Evolutionary conservation across 1,139 yeast species (phyloP), one percentile per base, ranked within the genome.

Genomic region (Kodamaea anthophila): DNA sequence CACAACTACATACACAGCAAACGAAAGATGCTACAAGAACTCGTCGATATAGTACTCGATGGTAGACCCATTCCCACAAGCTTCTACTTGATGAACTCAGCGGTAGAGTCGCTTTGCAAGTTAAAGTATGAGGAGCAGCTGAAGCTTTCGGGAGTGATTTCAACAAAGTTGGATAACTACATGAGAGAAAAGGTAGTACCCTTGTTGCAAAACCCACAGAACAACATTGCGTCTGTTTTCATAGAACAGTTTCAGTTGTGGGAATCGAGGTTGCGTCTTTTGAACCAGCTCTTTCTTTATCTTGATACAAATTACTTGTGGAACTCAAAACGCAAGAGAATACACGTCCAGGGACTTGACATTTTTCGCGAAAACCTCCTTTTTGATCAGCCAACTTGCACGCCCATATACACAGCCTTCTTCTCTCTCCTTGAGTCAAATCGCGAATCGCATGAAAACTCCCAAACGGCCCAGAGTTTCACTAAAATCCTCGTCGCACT

Each of bases 221-320:
- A n/a, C n/a, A n/a, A n/a, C n/a, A n/a, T n/a, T n/a, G 8, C 18
- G 18, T 6, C 18, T 6, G 27, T 31, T 4, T 57, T 45, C 31
- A 32, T 59, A 7, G 29, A 28, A 0, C 31, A 43, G 5, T 57
- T 44, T 29, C 39, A 42, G 5, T 34, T 29, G 4, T 65, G 65
- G 65, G 54, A 47, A 21, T 11, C 31, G 2, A 51, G 48, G 26
- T 39, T 63, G 10, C 33, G 38, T 12, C 28, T 46, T 7, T 40
- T 65, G 20, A 43, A 52, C 26, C 58, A 54, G 32, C 31, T 64
- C 8, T 64, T 62, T 33, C 37, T 60, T 5, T 63, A 58, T 35
- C 42, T 64, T 31, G 70, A 65, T 39, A 38, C 60, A 16, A 47
- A 51, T 7, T 65, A 65, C 35, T 44, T 64, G 15, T 41, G 50